Evolutionary conservation across 306 rosid genomes (phyloP).

Genomic region (Casuarina glauca): DNA sequence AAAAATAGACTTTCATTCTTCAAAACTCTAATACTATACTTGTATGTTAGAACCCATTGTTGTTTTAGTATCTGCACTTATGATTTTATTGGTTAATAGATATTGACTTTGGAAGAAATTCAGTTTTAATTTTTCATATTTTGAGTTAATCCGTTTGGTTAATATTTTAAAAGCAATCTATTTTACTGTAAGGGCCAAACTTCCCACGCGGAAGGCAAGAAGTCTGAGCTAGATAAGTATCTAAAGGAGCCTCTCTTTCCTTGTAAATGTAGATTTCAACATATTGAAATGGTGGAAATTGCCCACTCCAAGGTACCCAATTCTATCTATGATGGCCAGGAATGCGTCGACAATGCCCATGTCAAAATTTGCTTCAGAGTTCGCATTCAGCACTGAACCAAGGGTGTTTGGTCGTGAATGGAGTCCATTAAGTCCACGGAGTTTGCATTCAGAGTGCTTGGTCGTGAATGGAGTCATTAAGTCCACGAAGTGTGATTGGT

Average conservation of each 20-base stretch:
- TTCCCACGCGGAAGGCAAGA: constrained; percentile 66
- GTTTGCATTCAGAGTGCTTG: too few relatives aligned
- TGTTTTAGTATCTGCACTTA: too few relatives aligned
- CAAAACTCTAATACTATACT: too few relatives aligned
- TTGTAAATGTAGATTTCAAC: constrained; percentile 71
- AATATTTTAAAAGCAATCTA: too few relatives aligned
- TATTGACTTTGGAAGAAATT: too few relatives aligned
- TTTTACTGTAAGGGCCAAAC: constrained; percentile 30
- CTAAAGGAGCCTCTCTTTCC: constrained; percentile 96
- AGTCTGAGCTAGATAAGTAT: constrained; percentile 23
- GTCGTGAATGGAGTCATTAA: constrained; percentile 29
- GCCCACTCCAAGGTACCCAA: constrained; percentile 92
- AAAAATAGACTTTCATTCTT: too few relatives aligned
- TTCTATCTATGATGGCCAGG: constrained; percentile 94
- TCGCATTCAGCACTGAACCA: constrained; percentile 52
- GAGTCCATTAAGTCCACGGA: constrained; percentile 30
- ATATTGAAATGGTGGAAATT: constrained; percentile 96
- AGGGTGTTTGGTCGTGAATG: constrained; percentile 75
- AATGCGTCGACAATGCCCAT: constrained; percentile 47
- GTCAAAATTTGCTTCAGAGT: constrained; percentile 41
- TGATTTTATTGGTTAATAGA: too few relatives aligned
- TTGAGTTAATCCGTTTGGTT: too few relatives aligned
- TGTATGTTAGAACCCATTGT: too few relatives aligned
- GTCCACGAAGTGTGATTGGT: constrained; percentile 21
- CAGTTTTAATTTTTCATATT: too few relatives aligned